phyloP scores from a whole-genome alignment of 164 flowering plant species.

The Vitis rotundifolia region DNA sequence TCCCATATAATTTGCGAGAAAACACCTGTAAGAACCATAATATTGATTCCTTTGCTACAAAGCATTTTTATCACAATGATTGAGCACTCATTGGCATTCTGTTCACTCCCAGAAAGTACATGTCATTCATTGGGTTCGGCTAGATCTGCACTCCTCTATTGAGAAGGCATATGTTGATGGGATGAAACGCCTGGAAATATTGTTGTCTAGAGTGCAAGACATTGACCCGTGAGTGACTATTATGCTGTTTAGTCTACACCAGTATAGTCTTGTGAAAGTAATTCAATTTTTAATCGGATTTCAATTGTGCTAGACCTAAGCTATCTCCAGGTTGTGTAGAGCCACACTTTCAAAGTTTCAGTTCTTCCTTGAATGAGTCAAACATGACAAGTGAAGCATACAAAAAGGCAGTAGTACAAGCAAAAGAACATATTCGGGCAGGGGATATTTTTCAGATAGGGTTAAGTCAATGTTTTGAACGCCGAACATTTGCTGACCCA shows the following conservation, averaged over 20 bases:
- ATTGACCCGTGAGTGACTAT: conserved; percentile 50
- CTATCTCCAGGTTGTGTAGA: conserved; percentile 63
- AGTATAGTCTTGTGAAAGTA: neutral
- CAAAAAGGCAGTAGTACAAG: conserved; percentile 67
- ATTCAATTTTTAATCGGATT: conserved; percentile 6
- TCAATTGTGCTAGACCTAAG: conserved; percentile 53
- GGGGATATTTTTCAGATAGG: conserved; percentile 98
- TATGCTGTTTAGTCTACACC: neutral
- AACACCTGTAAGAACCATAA: no score
- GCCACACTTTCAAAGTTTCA: conserved; percentile 51
- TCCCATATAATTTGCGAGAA: no score
- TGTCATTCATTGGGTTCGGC: conserved; percentile 88
- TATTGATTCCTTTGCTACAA: no score
- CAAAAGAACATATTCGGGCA: conserved; percentile 88
- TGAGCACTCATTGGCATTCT: neutral
- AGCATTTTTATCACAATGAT: neutral
- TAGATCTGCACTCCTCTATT: conserved; percentile 58
- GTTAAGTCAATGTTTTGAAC: conserved; percentile 93
- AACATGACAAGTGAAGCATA: conserved; percentile 74
- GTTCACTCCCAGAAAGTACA: conserved; percentile 56
- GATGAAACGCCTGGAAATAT: conserved; percentile 48
- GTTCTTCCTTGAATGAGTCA: conserved; percentile 54
- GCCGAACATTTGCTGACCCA: conserved; percentile 92
- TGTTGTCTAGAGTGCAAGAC: conserved; percentile 62
- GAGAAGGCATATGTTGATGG: conserved; percentile 78